Evolutionary conservation across 148 eudicot genomes (phyloP).

Genomic region (Rhododendron griersonianum): DNA sequence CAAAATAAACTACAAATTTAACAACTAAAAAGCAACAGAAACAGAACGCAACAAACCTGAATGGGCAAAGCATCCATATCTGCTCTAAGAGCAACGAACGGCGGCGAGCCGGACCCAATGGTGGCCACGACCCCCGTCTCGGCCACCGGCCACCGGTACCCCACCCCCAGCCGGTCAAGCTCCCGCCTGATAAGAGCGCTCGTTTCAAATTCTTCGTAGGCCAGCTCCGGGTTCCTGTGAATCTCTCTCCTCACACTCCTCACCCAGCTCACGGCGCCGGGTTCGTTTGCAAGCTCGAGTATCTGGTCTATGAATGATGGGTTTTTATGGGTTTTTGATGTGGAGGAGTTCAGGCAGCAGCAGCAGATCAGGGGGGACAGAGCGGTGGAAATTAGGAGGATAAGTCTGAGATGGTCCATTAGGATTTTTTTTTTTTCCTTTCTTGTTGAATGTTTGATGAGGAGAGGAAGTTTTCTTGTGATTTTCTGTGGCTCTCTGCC

Average conservation of each 20-base stretch:
- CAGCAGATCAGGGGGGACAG: neutral
- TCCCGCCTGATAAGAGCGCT: slow-evolving; percentile 31
- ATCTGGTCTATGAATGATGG: slow-evolving; percentile 15
- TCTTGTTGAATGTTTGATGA: neutral
- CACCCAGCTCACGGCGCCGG: slow-evolving; percentile 24
- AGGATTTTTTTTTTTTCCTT: neutral
- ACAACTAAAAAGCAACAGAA: neutral
- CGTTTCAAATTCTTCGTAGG: slow-evolving; percentile 32
- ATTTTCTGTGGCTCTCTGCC: neutral
- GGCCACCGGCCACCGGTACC: slow-evolving; percentile 42
- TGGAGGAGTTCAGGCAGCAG: neutral
- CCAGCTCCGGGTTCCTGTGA: slow-evolving; percentile 47
- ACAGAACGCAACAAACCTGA: slow-evolving; percentile 26
- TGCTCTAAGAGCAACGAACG: slow-evolving; percentile 53
- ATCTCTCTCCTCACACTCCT: slow-evolving; percentile 33
- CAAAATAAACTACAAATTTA: neutral
- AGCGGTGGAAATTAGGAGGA: neutral
- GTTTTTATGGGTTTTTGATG: neutral
- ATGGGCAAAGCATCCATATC: slow-evolving; percentile 61
- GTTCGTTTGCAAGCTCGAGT: slow-evolving; percentile 21
- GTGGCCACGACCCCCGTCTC: slow-evolving; percentile 36
- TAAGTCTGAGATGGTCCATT: slow-evolving; percentile 4
- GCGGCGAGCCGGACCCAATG: slow-evolving; percentile 38
- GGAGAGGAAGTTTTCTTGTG: neutral
- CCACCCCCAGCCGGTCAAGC: slow-evolving; percentile 35